Evolutionary conservation across 257 asterid genomes (phyloP), one percentile per base, ranked within the genome.

Genomic region (Plantago elongata): DNA sequence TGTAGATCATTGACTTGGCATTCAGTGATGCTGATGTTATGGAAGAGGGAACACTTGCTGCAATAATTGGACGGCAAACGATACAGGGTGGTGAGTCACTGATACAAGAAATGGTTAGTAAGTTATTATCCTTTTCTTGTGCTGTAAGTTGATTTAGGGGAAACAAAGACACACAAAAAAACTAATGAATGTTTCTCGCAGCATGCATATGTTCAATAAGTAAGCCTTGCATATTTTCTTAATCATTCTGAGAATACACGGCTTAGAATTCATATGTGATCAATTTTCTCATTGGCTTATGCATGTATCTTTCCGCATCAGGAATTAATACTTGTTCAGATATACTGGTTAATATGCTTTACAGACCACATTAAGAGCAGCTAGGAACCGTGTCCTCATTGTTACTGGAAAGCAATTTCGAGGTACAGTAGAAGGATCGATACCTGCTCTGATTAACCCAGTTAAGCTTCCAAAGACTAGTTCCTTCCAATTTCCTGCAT

Each of bases 21-120:
- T 82, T 87, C 68, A 67, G 75, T 65, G 90, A 84, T 80, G 95
- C 93, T 72, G 90, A 87, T 74, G 72, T 75, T 69, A 65, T 87
- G 65, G 93, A 87, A 70, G 83, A 82, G 64, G 88, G 71, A 57
- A 79, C 93, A 47, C 88, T 87, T 55, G 76, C 75, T 27, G 88
- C 86, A 38, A 69, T 87, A 15, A 70, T 82, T 68, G 93, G 95
- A 60, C 90, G 84, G 45, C 84, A 78, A 52, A 77, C 75, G 78
- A 68, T 75, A 79, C 80, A 67, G 68, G 89, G 86, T 29, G 95
- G 79, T 65, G 93, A 82, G 75, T 84, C 93, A 49, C 62, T 87
- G 63, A 72, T 82, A 66, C 78, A 87, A 71, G 90, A 82, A 65
- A 87, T 82, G 90, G 95, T 82, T 55, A 65, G 88, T 75, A 52